These are phyloP conservation scores for Cantharellus cinnabarinus DNA, from an alignment of 768 basidiomycete genomes.

Conservation along the genomic window DNA sequence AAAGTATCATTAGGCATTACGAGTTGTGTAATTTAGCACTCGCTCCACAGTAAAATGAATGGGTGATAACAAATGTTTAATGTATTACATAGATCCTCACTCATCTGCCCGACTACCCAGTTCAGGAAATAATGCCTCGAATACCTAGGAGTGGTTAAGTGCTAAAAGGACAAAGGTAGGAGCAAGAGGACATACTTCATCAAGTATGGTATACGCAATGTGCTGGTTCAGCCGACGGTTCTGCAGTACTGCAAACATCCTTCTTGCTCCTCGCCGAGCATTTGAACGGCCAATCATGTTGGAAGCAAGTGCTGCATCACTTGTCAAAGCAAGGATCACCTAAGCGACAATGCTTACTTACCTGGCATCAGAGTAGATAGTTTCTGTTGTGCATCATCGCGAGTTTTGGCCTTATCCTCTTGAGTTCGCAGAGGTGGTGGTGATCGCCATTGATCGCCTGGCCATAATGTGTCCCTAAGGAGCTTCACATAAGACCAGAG, in stretches of 20 bases:
- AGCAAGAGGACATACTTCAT: slow-evolving; percentile 40
- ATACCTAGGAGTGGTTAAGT: slow-evolving; percentile 22
- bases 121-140: slow-evolving; percentile 43
- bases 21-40: too few relatives aligned
- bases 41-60: too few relatives aligned
- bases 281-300: slow-evolving; percentile 98
- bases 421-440: slow-evolving; percentile 43
- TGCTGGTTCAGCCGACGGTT: slow-evolving; percentile 91
- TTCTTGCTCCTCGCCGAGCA: slow-evolving; percentile 75
- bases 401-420: slow-evolving; percentile 61
- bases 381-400: slow-evolving; percentile 77
- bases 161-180: neutral
- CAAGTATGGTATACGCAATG: slow-evolving; percentile 67
- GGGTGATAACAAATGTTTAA: too few relatives aligned
- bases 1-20: too few relatives aligned
- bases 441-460: slow-evolving; percentile 53
- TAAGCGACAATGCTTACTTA: slow-evolving; percentile 13
- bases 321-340: neutral
- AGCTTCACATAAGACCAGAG: slow-evolving; percentile 42
- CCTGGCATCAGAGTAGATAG: slow-evolving; percentile 84
- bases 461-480: slow-evolving; percentile 67
- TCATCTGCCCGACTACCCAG: too few relatives aligned
- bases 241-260: slow-evolving; percentile 86
- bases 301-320: slow-evolving; percentile 61
- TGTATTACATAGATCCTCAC: too few relatives aligned